A percentile compares a stretch with the other conserved stretches of the same genome.
Evolutionary conservation across 805 yeast genomes (phyloP).

Genomic region (Hagleromyces aurorensis): DNA sequence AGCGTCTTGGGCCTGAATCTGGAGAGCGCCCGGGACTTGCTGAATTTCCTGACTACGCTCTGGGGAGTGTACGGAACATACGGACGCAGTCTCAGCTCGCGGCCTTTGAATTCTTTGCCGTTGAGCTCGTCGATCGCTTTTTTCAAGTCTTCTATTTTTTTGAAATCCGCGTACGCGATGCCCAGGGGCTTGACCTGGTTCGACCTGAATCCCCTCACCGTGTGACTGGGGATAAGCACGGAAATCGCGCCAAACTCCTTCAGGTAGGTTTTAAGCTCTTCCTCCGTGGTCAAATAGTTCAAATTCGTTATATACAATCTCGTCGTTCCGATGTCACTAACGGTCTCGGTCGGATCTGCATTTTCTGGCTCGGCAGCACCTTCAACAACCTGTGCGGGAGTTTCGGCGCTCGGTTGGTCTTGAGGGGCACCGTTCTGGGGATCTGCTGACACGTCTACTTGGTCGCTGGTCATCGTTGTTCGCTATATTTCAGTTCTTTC

Average conservation of each 20-base stretch:
- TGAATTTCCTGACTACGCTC: slow-evolving; percentile 13
- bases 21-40: slow-evolving; percentile 7
- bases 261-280: slow-evolving; percentile 40
- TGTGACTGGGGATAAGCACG: slow-evolving; percentile 48
- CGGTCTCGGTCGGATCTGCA: slow-evolving; percentile 1
- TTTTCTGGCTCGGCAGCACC: too few relatives aligned
- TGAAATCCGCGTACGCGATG: slow-evolving; percentile 78
- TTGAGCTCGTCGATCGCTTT: slow-evolving; percentile 57
- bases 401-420: not conserved
- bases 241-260: slow-evolving; percentile 35
- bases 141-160: slow-evolving; percentile 51
- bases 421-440: too few relatives aligned
- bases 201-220: slow-evolving; percentile 39
- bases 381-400: too few relatives aligned
- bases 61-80: slow-evolving; percentile 38
- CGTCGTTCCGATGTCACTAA: slow-evolving; percentile 7
- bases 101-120: slow-evolving; percentile 46
- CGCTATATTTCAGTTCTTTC: too few relatives aligned
- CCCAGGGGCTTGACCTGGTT: slow-evolving; percentile 46
- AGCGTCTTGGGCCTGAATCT: slow-evolving; percentile 7
- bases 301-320: slow-evolving; percentile 51
- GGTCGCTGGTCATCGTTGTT: too few relatives aligned
- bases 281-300: slow-evolving; percentile 44
- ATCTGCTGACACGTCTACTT: too few relatives aligned
- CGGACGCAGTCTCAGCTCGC: slow-evolving; percentile 34